These are phyloP conservation scores for Coemansia sp. DNA, from an alignment of 192 early-diverging fungal genomes.

Conservation along the genomic window DNA sequence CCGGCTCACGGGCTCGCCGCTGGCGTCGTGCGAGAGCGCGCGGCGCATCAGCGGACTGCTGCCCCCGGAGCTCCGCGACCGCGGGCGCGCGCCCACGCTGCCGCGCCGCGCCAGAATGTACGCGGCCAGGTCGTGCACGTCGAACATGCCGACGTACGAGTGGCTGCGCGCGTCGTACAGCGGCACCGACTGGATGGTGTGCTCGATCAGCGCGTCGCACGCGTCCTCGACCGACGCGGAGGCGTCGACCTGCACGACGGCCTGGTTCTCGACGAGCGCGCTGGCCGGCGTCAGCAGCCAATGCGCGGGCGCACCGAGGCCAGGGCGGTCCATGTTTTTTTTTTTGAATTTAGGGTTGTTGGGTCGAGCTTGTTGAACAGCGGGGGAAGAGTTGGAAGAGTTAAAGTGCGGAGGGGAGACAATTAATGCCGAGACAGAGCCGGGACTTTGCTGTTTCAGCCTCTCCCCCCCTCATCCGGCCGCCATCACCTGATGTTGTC, in stretches of 20 bases:
- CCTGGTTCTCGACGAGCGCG: constrained; percentile 58
- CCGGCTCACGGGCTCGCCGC: constrained; percentile 7
- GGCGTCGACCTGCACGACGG: constrained; percentile 62
- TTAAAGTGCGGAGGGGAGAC: too few relatives aligned
- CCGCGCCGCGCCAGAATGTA: constrained; percentile 55
- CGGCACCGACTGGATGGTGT: constrained; percentile 76
- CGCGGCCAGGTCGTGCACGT: constrained; percentile 75
- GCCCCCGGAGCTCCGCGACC: neutral
- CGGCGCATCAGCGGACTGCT: constrained; percentile 5
- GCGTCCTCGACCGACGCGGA: constrained; percentile 63
- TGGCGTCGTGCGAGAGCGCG: neutral
- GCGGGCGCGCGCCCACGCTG: neutral
- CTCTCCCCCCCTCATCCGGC: neutral
- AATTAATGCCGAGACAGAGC: too few relatives aligned
- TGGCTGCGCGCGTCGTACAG: constrained; percentile 61
- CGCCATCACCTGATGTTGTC: neutral
- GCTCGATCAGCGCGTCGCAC: constrained; percentile 66
- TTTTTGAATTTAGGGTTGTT: neutral
- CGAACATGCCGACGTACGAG: constrained; percentile 80
- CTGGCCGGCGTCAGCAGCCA: constrained; percentile 64
- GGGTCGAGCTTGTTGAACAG: too few relatives aligned
- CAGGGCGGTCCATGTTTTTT: constrained; percentile 12
- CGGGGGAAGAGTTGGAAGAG: too few relatives aligned
- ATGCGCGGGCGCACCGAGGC: constrained; percentile 47
- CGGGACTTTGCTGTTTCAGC: too few relatives aligned